Conservation (phyloP, 768 basidiomycete genomes). For the Hericium alpestre region DNA sequence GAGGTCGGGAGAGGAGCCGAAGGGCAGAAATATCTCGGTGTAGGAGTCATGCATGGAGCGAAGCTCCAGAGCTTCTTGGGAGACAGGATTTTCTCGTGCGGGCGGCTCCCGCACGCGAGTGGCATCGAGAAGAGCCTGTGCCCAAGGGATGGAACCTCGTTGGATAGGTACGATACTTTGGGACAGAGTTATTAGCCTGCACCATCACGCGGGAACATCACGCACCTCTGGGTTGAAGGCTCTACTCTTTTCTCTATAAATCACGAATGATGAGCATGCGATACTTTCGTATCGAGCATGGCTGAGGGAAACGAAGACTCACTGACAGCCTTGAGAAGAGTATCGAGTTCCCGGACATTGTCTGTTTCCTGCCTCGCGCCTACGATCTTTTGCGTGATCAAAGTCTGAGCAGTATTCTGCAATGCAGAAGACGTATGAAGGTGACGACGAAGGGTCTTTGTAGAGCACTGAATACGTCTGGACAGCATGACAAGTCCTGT, state of each 20-base stretch:
- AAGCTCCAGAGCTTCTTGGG: constrained; percentile 19
- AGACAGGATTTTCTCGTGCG: not conserved
- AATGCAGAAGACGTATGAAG: not conserved
- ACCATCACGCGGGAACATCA: not conserved
- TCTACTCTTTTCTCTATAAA: not conserved
- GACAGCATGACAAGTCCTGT: too few species aligned
- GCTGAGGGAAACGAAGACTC: not conserved
- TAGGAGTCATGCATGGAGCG: constrained; percentile 66
- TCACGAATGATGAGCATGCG: not conserved
- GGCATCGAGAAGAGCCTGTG: constrained; percentile 1
- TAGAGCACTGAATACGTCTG: too few species aligned
- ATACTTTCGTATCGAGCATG: not conserved
- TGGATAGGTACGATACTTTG: not conserved
- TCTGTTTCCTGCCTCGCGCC: constrained; percentile 10
- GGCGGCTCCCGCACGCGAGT: not conserved
- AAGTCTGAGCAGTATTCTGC: not conserved
- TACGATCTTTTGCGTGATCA: not conserved
- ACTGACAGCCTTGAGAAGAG: constrained; percentile 3
- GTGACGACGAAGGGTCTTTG: too few species aligned
- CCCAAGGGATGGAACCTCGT: constrained; percentile 1
- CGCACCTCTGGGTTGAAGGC: not conserved
- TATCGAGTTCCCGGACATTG: constrained; percentile 4
- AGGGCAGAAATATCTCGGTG: constrained; percentile 53
- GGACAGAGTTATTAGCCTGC: not conserved
- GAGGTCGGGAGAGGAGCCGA: constrained; percentile 44